These are phyloP conservation scores for Xylariomycetidae sp. DNA, from an alignment of 2,329 filamentous ascomycete genomes.

Conservation along the genomic window DNA sequence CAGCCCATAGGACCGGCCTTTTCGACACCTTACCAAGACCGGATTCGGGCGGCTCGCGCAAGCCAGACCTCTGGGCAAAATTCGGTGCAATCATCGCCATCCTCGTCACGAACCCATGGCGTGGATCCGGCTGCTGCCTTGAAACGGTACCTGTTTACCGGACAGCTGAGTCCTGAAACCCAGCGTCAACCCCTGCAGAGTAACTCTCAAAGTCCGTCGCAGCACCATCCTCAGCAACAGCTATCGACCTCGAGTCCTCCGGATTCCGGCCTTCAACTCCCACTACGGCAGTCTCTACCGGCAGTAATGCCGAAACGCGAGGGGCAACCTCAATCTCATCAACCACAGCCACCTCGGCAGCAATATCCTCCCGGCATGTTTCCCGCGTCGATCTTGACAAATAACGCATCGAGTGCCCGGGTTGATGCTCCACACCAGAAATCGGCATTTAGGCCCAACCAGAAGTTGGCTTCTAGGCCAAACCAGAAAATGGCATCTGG, in stretches of 20 bases:
- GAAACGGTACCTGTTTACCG: conserved; percentile 52
- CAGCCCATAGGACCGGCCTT: conserved; percentile 61
- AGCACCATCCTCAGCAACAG: conserved; percentile 7
- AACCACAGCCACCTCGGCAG: background rate
- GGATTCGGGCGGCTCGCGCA: conserved; percentile 51
- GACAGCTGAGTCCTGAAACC: conserved; percentile 20
- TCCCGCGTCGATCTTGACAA: conserved; percentile 19
- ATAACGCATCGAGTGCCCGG: conserved; percentile 11
- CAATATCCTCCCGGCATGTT: conserved; percentile 18
- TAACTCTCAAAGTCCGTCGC: conserved; percentile 9
- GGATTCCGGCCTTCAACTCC: background rate
- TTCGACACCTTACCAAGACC: conserved; percentile 60
- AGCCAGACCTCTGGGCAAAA: conserved; percentile 17
- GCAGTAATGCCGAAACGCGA: too few species aligned
- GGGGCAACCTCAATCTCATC: background rate
- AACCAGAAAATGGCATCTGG: background rate
- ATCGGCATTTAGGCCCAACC: too few species aligned
- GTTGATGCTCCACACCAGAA: conserved; percentile 9
- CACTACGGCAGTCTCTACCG: background rate
- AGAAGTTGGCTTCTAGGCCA: background rate
- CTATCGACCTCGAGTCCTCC: conserved; percentile 1
- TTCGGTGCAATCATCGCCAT: conserved; percentile 16
- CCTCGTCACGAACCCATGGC: conserved; percentile 9
- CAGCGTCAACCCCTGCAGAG: conserved; percentile 6
- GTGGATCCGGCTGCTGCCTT: conserved; percentile 43